These are phyloP conservation scores for Durusdinium trenchii DNA, from an alignment of 73 alveolate genomes.

Conservation along the genomic window DNA sequence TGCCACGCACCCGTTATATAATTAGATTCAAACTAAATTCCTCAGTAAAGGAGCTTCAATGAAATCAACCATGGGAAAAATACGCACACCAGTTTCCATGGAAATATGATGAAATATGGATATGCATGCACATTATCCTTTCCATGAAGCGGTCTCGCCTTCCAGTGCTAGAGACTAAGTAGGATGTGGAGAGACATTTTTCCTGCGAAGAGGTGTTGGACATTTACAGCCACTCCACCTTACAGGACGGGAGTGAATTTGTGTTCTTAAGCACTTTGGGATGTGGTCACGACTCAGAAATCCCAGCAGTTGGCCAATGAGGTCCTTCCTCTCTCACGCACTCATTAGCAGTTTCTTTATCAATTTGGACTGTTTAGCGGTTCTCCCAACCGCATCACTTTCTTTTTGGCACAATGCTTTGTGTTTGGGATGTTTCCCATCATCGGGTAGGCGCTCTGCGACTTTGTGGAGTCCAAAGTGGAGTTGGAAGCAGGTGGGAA, in stretches of 20 bases:
- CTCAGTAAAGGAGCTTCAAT: too few species aligned
- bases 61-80: too few species aligned
- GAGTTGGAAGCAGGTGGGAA: constrained; percentile 11
- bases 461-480: constrained; percentile 70
- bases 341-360: not conserved
- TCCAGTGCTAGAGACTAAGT: too few species aligned
- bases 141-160: too few species aligned
- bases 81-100: too few species aligned
- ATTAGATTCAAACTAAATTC: too few species aligned
- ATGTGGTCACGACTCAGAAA: too few species aligned
- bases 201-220: not conserved
- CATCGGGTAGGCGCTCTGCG: constrained; percentile 47
- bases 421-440: not conserved
- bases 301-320: not conserved
- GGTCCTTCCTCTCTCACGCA: not conserved
- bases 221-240: constrained; percentile 74
- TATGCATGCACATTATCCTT: too few species aligned
- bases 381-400: not conserved
- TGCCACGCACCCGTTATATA: too few species aligned
- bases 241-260: not conserved
- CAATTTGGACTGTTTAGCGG: not conserved
- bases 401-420: not conserved
- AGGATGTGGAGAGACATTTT: too few species aligned
- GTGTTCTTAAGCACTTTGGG: not conserved
- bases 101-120: too few species aligned